Base-by-base conservation (phyloP, 345 rosid species). In the Jatropha curcas region DNA sequence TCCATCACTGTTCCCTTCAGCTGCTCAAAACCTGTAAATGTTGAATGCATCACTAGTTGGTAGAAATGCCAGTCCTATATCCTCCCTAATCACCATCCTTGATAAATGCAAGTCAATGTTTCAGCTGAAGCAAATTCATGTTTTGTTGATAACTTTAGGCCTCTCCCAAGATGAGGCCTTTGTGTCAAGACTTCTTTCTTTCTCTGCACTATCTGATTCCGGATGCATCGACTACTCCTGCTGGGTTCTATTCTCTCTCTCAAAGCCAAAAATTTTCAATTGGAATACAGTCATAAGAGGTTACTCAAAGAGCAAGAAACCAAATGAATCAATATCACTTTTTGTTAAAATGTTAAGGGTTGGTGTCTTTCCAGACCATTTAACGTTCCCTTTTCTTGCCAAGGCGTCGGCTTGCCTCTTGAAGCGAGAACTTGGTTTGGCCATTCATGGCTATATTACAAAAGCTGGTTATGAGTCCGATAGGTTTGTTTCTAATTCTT, bases 201-300 rank as follows among this genome's bases (percentile, higher is more conserved):
- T 84, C 78, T 24, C 88, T 63, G 86, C 92, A 37, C 75, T 88
- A 17, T 84, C 92, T 31, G 57, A 80, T 58, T 61, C 81, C 1
- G 86, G 85, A 39, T 72, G 82, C 84, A 70, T 83, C 28, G 82
- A 79, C 25, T 87, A 89, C 80, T 87, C 91, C 62, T 70, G 66
- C 84, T 81, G 57, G 71, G 53, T 85, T 74, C 65, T 94, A 30
- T 77, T 74, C 9, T 59, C 76, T 11, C 75, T 85, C 57, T 74
- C 87, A 1, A 74, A 78, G 52, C 90, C 89, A 13, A 71, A 79
- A n/a, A 35, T 70, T 50, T 88, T 76, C 67, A 56, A 79, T 53
- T 90, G 97, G 97, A 92, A 85, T 77, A 68, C 83, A 0, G 66
- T 92, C 39, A 72, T 92, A 28, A 75, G 95, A 77, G 97, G 94